These are phyloP conservation scores for Zygnema cylindricum DNA, from an alignment of 139 green algal genomes.

Conservation along the genomic window DNA sequence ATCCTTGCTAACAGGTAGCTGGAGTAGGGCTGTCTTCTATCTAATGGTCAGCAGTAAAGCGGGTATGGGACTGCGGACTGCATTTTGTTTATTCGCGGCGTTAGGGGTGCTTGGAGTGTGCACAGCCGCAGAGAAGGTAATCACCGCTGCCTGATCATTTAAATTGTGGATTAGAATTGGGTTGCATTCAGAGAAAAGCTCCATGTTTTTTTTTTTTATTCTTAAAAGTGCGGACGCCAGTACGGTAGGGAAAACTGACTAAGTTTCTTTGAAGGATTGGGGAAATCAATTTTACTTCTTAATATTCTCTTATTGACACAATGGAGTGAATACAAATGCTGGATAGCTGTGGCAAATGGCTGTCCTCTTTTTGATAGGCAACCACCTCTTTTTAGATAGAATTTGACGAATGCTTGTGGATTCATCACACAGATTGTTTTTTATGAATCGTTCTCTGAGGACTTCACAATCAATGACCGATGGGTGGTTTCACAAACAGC, in stretches of 20 bases:
- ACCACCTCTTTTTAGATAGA: too few relatives aligned
- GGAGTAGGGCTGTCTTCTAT: too few relatives aligned
- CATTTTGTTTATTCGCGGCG: neutral
- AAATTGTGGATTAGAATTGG: too few relatives aligned
- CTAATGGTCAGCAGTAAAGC: neutral
- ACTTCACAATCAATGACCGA: conserved; percentile 7
- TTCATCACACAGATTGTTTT: conserved; percentile 36
- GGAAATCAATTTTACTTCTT: neutral
- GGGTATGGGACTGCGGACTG: neutral
- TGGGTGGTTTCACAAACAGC: conserved; percentile 41
- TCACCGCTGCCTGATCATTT: too few relatives aligned
- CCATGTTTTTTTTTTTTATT: neutral
- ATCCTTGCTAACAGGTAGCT: neutral
- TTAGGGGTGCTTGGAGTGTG: neutral
- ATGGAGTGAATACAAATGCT: too few relatives aligned
- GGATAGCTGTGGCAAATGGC: too few relatives aligned
- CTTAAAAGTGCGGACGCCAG: neutral
- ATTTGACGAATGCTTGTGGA: too few relatives aligned
- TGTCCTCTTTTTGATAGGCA: too few relatives aligned
- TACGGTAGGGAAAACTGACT: neutral
- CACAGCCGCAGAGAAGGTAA: neutral
- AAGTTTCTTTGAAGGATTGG: neutral
- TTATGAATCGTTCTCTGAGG: conserved; percentile 40
- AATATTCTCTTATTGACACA: neutral
- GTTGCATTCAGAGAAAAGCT: neutral